Evolutionary conservation across 2,329 filamentous ascomycete genomes (phyloP).

Genomic region (Aureobasidium sp.): DNA sequence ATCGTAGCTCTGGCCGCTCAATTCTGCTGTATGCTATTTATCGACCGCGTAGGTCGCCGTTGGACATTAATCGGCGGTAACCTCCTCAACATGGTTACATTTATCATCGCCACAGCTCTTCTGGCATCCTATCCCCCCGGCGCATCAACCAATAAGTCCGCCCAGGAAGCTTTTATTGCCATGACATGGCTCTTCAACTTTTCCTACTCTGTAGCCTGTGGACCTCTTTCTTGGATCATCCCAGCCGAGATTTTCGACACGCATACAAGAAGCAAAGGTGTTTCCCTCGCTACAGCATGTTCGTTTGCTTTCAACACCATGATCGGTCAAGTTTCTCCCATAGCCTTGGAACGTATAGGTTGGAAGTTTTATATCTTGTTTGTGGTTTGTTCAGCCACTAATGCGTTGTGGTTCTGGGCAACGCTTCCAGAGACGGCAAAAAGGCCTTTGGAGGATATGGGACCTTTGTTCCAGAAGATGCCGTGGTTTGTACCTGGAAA

Average conservation of each 20-base stretch:
- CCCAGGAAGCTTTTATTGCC: constrained; percentile 24
- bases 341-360: constrained; percentile 21
- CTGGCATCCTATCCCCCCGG: constrained; percentile 19
- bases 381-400: constrained; percentile 24
- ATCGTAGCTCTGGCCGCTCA: constrained; percentile 57
- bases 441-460: constrained; percentile 23
- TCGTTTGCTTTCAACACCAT: constrained; percentile 28
- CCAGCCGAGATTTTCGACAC: constrained; percentile 27
- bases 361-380: constrained; percentile 27
- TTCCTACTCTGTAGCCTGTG: constrained; percentile 20
- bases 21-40: constrained; percentile 32
- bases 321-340: constrained; percentile 26
- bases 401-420: constrained; percentile 47
- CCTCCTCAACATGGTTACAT: constrained; percentile 19
- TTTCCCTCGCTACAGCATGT: constrained; percentile 21
- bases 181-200: constrained; percentile 25
- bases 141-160: constrained; percentile 18
- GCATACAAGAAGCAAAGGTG: constrained; percentile 20
- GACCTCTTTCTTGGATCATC: constrained; percentile 24
- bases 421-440: constrained; percentile 67
- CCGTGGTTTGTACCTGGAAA: constrained; percentile 22
- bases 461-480: constrained; percentile 22
- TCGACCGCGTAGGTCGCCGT: constrained; percentile 22
- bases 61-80: constrained; percentile 22
- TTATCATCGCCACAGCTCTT: constrained; percentile 22